Conservation (phyloP, 306 rosid species). For the Herpetospermum pedunculosum region DNA sequence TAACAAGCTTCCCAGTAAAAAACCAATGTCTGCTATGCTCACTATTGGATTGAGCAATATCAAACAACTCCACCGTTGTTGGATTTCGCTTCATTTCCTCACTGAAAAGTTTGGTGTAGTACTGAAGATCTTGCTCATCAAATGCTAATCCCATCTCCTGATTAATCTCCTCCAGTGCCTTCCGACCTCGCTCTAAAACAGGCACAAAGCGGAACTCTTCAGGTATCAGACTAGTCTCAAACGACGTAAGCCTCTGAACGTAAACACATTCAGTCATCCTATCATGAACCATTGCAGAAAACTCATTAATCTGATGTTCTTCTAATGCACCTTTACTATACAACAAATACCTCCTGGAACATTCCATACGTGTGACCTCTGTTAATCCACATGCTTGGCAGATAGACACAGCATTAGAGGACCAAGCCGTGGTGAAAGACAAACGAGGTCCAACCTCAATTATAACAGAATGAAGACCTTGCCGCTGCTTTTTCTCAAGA, state of each 20-base stretch:
- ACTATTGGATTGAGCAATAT: conserved; percentile 80
- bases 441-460: conserved; percentile 85
- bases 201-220: conserved; percentile 51
- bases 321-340: conserved; percentile 31
- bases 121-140: conserved; percentile 75
- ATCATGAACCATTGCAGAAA: conserved; percentile 71
- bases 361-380: conserved; percentile 44
- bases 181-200: conserved; percentile 70
- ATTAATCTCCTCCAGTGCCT: conserved; percentile 80
- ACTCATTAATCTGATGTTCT: conserved; percentile 45
- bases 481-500: conserved; percentile 56
- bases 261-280: conserved; percentile 83
- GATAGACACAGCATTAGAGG: conserved; percentile 80
- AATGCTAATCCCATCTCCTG: conserved; percentile 70
- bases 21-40: conserved; percentile 92
- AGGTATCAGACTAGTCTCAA: conserved; percentile 45
- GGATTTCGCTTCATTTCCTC: conserved; percentile 73
- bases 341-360: conserved; percentile 56
- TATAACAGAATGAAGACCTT: conserved; percentile 44
- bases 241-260: conserved; percentile 46
- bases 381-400: conserved; percentile 80
- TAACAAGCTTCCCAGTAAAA: conserved; percentile 62
- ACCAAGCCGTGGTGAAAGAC: conserved; percentile 91
- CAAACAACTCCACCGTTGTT: conserved; percentile 68
- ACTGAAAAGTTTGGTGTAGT: conserved; percentile 59